A percentile compares a stretch with the other conserved stretches of the same genome.
phyloP scores from a whole-genome alignment of 345 rosid species.

The Arabidopsis arenosa region DNA sequence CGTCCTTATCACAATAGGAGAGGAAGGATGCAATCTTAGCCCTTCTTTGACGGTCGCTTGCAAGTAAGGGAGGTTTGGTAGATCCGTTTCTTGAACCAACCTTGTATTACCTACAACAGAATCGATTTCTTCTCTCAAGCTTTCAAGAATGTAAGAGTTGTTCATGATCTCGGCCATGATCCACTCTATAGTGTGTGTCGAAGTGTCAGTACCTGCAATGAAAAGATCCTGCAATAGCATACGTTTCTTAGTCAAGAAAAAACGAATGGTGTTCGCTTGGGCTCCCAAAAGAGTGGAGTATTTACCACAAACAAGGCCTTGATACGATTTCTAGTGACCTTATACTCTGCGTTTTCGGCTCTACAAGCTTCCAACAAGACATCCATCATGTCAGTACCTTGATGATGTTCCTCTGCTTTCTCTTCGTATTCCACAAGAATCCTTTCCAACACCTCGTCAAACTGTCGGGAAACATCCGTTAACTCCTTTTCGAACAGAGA shows the following conservation, averaged over 20 bases:
- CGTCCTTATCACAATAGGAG: neutral
- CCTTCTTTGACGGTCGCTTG: neutral
- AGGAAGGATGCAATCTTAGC: neutral
- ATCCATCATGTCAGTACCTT: neutral
- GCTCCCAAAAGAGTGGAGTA: neutral
- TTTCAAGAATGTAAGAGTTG: neutral
- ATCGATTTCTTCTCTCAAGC: constrained; percentile 6
- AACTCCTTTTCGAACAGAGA: neutral
- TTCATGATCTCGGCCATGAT: neutral
- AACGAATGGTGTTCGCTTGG: neutral
- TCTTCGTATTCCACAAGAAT: neutral
- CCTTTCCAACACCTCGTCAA: constrained; percentile 36
- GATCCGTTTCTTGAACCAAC: neutral
- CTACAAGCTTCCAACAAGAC: neutral
- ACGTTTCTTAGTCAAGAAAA: neutral
- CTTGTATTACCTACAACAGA: neutral
- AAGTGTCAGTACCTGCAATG: neutral
- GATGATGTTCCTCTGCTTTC: neutral
- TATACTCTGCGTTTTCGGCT: neutral
- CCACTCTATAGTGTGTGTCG: neutral
- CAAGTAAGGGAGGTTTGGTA: neutral
- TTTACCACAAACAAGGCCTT: constrained; percentile 33
- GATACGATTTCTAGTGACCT: constrained; percentile 1
- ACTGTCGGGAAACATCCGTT: neutral
- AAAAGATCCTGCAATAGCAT: neutral